These are phyloP conservation scores for Posidonia australis DNA, from an alignment of 106 monocot genomes.

Conservation along the genomic window DNA sequence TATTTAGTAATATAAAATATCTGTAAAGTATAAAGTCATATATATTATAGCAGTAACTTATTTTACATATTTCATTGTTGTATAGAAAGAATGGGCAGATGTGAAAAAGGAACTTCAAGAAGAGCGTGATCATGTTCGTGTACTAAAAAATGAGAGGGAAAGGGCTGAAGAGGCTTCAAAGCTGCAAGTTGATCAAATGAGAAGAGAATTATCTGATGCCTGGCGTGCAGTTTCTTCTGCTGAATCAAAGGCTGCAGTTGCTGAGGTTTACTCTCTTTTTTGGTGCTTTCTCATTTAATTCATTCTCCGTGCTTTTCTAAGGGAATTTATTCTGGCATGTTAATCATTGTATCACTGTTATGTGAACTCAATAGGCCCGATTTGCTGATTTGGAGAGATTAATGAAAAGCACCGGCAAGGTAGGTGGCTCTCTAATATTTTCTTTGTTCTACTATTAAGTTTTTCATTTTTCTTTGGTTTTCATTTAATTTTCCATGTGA, in stretches of 20 bases:
- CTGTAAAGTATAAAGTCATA: neutral
- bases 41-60: neutral
- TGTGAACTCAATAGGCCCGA: conserved; percentile 38
- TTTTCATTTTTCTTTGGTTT: too few relatives aligned
- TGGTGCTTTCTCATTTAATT: neutral
- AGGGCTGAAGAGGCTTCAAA: conserved; percentile 36
- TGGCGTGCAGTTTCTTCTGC: conserved; percentile 70
- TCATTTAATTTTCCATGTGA: too few relatives aligned
- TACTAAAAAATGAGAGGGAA: conserved; percentile 53
- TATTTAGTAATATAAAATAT: neutral
- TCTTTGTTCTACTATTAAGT: too few relatives aligned
- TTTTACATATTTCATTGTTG: neutral
- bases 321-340: neutral
- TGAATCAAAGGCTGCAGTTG: conserved; percentile 69
- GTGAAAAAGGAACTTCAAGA: conserved; percentile 87
- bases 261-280: conserved; percentile 45
- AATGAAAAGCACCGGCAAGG: conserved; percentile 21
- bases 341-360: neutral
- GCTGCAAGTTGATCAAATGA: conserved; percentile 63
- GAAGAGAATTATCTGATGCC: conserved; percentile 68
- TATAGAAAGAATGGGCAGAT: conserved; percentile 82
- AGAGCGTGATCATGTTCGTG: conserved; percentile 60
- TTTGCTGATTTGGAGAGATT: conserved; percentile 52
- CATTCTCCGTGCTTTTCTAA: neutral
- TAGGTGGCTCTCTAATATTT: neutral